These are phyloP conservation scores for Galerina marginata DNA, from an alignment of 768 basidiomycete species.

Conservation along the genomic window DNA sequence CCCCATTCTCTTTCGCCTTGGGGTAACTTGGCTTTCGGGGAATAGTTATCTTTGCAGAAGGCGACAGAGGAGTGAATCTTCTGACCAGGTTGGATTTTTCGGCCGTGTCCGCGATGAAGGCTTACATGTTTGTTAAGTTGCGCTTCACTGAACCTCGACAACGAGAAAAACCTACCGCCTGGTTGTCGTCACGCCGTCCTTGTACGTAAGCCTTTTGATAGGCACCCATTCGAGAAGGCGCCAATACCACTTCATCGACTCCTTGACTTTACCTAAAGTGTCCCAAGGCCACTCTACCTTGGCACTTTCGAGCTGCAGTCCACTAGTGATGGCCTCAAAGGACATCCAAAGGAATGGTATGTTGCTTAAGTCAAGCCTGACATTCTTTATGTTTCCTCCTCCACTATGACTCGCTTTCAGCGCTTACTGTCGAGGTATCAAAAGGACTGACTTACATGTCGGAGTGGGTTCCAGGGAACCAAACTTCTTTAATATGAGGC, in stretches of 20 bases:
- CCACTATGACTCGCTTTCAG: background rate
- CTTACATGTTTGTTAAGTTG: background rate
- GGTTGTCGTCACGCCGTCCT: background rate
- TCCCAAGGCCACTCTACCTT: background rate
- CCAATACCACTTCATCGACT: background rate
- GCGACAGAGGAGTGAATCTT: constrained; percentile 8
- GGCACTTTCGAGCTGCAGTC: background rate
- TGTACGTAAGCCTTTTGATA: background rate
- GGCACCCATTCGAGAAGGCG: background rate
- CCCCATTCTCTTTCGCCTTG: too few relatives aligned
- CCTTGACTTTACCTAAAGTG: background rate
- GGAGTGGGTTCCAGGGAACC: background rate
- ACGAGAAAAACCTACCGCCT: background rate
- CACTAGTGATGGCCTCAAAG: background rate
- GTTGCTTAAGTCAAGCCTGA: background rate
- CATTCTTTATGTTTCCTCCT: background rate
- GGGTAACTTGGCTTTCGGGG: background rate
- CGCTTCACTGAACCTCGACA: background rate
- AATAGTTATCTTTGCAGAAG: background rate
- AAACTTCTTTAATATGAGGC: background rate
- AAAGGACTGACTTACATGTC: background rate
- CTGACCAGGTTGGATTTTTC: constrained; percentile 1
- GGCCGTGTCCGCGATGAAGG: background rate
- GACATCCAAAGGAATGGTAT: background rate
- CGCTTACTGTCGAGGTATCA: background rate